phyloP scores from a whole-genome alignment of 768 basidiomycete genomes.

The Hemileccinum impolitum region DNA sequence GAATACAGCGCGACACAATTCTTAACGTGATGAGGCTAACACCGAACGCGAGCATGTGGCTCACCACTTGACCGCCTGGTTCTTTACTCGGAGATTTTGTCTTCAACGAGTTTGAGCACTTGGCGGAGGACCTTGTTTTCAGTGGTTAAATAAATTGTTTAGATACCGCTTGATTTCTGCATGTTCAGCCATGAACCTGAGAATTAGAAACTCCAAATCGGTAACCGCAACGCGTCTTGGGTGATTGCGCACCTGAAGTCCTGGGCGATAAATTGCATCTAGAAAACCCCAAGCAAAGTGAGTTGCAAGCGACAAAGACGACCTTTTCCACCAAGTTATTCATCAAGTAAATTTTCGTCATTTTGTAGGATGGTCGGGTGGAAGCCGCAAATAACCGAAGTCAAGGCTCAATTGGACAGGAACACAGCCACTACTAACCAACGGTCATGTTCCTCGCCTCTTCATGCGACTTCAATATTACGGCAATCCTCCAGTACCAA shows the following conservation, averaged over 20 bases:
- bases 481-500: too few species aligned
- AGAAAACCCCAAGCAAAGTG: conserved; percentile 7
- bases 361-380: conserved; percentile 32
- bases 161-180: conserved; percentile 81
- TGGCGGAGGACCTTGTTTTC: conserved; percentile 84
- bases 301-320: neutral
- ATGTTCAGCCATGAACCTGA: conserved; percentile 97
- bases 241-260: conserved; percentile 66
- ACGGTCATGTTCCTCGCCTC: too few species aligned
- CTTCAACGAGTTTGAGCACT: conserved; percentile 84
- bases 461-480: too few species aligned
- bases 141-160: conserved; percentile 60
- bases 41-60: neutral
- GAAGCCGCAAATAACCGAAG: neutral
- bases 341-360: conserved; percentile 87
- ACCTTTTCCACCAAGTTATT: conserved; percentile 83
- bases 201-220: conserved; percentile 14
- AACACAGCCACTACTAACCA: too few species aligned
- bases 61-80: conserved; percentile 94
- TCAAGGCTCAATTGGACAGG: conserved; percentile 5
- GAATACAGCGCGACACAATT: neutral
- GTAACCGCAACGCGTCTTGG: conserved; percentile 14
- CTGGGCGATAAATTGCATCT: conserved; percentile 92
- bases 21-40: conserved; percentile 1
- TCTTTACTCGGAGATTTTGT: conserved; percentile 97